These are phyloP conservation scores for Parsonsia alboflavescens DNA, from an alignment of 257 asterid genomes.

Conservation along the genomic window DNA sequence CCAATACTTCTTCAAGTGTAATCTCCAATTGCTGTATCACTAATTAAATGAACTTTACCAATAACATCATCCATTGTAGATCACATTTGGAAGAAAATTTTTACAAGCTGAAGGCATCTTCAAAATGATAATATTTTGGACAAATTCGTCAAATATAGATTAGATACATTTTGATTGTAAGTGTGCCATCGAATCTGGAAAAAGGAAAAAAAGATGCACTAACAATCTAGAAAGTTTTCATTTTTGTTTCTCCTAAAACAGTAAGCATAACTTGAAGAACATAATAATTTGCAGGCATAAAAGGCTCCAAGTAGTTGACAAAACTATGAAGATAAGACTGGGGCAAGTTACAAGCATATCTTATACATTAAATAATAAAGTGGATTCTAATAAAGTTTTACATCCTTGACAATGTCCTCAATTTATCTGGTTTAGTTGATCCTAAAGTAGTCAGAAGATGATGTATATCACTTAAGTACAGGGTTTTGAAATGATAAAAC, in stretches of 20 bases:
- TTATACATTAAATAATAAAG: background rate
- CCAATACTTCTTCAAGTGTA: background rate
- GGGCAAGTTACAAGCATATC: background rate
- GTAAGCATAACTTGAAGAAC: background rate
- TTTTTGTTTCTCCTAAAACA: background rate
- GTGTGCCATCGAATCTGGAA: background rate
- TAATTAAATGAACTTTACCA: background rate
- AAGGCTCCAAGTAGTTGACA: background rate
- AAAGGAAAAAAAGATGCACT: background rate
- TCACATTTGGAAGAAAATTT: background rate
- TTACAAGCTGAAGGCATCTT: background rate
- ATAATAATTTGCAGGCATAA: background rate
- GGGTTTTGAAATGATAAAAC: constrained; percentile 5
- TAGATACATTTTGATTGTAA: background rate
- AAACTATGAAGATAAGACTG: background rate
- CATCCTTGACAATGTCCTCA: background rate
- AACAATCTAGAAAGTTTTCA: background rate
- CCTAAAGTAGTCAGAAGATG: background rate
- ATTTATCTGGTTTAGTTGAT: background rate
- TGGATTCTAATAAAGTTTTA: background rate
- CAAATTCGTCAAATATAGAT: background rate
- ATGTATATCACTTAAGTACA: background rate
- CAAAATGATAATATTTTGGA: background rate
- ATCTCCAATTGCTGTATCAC: background rate
- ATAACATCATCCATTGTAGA: background rate